Base-by-base conservation (phyloP, 441 rosid species). In the Gossypium laxum region DNA sequence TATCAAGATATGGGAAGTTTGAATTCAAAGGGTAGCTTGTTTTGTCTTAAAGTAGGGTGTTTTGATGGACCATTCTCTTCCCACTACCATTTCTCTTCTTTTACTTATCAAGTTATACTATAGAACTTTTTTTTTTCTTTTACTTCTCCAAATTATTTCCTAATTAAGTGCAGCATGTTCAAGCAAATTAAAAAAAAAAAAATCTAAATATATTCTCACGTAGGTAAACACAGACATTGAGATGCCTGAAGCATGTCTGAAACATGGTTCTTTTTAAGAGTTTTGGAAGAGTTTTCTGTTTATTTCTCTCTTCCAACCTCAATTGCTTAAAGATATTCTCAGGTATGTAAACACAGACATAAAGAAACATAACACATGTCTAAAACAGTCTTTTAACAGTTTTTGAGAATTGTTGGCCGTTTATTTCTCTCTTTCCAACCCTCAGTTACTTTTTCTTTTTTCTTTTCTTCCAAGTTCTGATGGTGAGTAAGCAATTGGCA, bases 361-460 rank as follows among this genome's bases (percentile, higher is more conserved):
- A n/a, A 0, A 12, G 18, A 21, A 1, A 64, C 11, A 12, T 7
- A 19, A 47, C 15, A 21, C 56, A 41, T 14, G 38, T 3, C 14
- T 66, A 22, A 47, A 48, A 66, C 41, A 48, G 21, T 24, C 18
- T 45, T 21, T 45, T 12, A 21, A 65, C 69, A 1, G 19, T 22
- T 47, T 26, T 66, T 43, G n/a, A 14, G 6, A n/a, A 21, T 66
- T 66, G 2, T 17, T 5, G 22, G 22, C 19, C 1, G 15, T 26
- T 66, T 5, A 67, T 67, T 50, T 67, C 59, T 28, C 55, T 67
- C 71, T 67, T 48, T 15, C n/a, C 10, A 3, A 26, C 4, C 54
- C 3, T 66, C 22, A 7, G 15, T 66, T 24, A 8, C 56, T 47
- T 51, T 67, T 26, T 48, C 3, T 14, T 12, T 48, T 67, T 26